Base-by-base conservation (phyloP, 2,329 filamentous ascomycete genomes). In the Setomelanomma holmii region DNA sequence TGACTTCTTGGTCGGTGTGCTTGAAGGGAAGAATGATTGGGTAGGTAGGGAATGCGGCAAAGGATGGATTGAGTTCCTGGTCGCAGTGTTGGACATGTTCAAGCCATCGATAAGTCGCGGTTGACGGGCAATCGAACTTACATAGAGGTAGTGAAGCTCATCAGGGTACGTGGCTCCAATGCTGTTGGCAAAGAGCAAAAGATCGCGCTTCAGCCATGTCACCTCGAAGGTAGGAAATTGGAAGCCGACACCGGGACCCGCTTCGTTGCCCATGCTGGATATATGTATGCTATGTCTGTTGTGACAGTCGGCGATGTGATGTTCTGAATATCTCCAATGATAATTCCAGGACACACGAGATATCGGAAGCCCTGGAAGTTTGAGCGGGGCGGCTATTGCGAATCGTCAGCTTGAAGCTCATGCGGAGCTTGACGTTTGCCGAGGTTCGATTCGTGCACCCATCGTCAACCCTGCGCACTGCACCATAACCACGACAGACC, bases 81-180 rank as follows among this genome's bases (percentile, higher is more conserved):
- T n/a, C n/a, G n/a, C n/a, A n/a, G n/a, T n/a, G n/a, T n/a, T n/a
- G 19, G n/a, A 23, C 16, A 1, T 42, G 51, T 61, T 40, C 60
- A 36, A 40, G 23, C 22, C 43, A 22, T 43, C 10, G 40, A 41
- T 8, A 5, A 42, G 11, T 38, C 23, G 24, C 33, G 35, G 27
- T 10, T 14, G 27, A 30, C 27, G 27, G 27, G 14, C 27, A 8
- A 30, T 8, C 27, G 27, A 33, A 70, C 84, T 54, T 82, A 95
- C 91, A 68, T 92, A 97, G 78, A 96, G 87, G 73, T 93, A 96
- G 73, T 96, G 91, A 69, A 96, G 85, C 81, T 97, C 93, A 65
- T 96, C 87, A n/a, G 84, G 83, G 33, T 71, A 69, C 11, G 86
- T 93, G 71, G 84, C 87, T 50, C 93, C 93, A 73, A 97, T 93